phyloP scores from a whole-genome alignment of 2,329 filamentous ascomycete species.

The Triangularia verruculosa region DNA sequence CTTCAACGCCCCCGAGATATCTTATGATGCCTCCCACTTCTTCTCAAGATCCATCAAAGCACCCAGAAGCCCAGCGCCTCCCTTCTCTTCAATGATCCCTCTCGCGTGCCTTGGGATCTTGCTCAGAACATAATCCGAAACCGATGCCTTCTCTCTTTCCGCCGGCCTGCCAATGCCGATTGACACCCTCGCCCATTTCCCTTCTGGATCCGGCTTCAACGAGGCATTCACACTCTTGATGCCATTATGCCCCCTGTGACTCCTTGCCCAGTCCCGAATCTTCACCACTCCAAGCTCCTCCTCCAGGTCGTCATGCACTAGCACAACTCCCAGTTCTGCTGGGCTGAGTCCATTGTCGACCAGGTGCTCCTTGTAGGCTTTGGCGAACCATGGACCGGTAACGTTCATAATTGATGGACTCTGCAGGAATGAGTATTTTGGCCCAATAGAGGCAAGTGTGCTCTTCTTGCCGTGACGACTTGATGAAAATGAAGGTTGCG shows the following conservation, averaged over 20 bases:
- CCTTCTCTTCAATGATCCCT: conserved; percentile 18
- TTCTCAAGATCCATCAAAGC: conserved; percentile 21
- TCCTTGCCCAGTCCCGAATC: conserved; percentile 60
- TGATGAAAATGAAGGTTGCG: conserved; percentile 49
- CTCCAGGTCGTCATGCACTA: conserved; percentile 90
- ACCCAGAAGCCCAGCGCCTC: conserved; percentile 13
- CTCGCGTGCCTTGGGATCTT: conserved; percentile 45
- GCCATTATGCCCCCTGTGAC: conserved; percentile 71
- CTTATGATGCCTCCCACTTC: conserved; percentile 4
- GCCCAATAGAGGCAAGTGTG: conserved; percentile 46
- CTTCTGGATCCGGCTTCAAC: conserved; percentile 44
- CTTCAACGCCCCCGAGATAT: neutral
- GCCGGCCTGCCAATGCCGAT: conserved; percentile 84
- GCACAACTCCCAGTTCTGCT: conserved; percentile 54
- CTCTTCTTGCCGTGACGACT: conserved; percentile 48
- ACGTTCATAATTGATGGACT: conserved; percentile 81
- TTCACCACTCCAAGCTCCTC: conserved; percentile 64
- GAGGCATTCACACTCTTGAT: conserved; percentile 62
- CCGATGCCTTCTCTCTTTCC: conserved; percentile 62
- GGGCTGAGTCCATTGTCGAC: conserved; percentile 33
- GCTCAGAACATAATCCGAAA: conserved; percentile 74
- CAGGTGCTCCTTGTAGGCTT: conserved; percentile 61
- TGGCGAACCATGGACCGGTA: conserved; percentile 67
- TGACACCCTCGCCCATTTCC: conserved; percentile 59
- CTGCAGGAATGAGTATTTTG: conserved; percentile 67